Evolutionary conservation across 306 rosid genomes (phyloP), one percentile per base, ranked within the genome.

Genomic region (Fagus sylvatica): DNA sequence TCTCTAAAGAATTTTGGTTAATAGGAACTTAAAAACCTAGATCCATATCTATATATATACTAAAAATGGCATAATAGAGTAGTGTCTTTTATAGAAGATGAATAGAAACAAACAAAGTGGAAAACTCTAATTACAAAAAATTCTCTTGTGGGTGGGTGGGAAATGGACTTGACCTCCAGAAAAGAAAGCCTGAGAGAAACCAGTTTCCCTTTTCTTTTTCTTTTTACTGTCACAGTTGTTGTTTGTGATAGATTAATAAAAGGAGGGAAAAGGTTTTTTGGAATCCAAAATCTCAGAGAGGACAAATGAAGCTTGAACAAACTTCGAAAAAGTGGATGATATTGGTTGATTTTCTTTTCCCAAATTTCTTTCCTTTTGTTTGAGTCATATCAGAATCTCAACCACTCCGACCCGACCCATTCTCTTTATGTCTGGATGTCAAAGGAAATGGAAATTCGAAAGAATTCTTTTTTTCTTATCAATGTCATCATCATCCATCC

Each of bases 301-400:
- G 96, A 93, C 99, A 95, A 91, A 91, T 61, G 83, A 86, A 73
- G 85, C 85, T 77, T 71, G 89, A 84, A 78, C 96, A 89, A 87
- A 87, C 75, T 84, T 86, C 88, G 84, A 85, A 84, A 89, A 88
- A 89, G 86, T 82, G 69, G 80, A 76, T 80, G 78, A 42, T 69
- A 75, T 22, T 74, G 76, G 76, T 73, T 54, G 9, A 40, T 83
- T 80, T 59, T 22, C 48, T 83, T 76, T 78, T 67, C 72, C 78
- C 61, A 85, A 79, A 84, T 79, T 77, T 84, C 13, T 74, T 4
- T 48, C 48, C 69, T 73, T 78, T 72, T 72, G 53, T 37, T 51
- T 80, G 88, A 86, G 82, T 77, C 89, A 75, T 67, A 80, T 87
- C 84, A 89, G 76, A 61, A 83, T 66, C 87, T 43, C 86, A 91